Conservation (phyloP, 2,329 filamentous ascomycete genomes). For the Corniculantispora saksenae region DNA sequence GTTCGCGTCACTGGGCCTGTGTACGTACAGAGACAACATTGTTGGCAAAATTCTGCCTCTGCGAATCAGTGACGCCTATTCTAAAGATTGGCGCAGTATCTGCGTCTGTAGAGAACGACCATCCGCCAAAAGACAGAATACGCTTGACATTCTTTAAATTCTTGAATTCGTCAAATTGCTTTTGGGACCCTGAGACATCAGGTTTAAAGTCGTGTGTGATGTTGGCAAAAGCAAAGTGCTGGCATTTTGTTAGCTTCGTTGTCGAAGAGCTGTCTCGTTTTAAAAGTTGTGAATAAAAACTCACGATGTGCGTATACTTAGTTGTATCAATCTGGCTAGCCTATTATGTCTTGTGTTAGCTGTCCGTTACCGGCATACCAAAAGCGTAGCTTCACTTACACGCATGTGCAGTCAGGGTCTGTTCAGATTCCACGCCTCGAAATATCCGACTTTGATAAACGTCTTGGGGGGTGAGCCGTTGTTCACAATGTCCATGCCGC, state of each 20-base stretch:
- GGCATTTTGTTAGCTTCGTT: too few relatives aligned
- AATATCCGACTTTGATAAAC: constrained; percentile 28
- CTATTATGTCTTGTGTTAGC: too few relatives aligned
- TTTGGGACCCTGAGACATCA: constrained; percentile 25
- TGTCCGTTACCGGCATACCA: too few relatives aligned
- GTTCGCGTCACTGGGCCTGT: background rate
- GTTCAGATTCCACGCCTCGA: constrained; percentile 19
- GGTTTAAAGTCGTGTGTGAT: constrained; percentile 25
- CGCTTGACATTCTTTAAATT: constrained; percentile 33
- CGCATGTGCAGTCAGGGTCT: too few relatives aligned
- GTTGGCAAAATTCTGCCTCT: constrained; percentile 32
- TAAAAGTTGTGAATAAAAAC: too few relatives aligned
- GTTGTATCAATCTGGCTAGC: constrained; percentile 23
- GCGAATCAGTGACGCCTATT: constrained; percentile 30
- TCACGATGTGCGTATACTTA: constrained; percentile 25
- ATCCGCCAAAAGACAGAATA: constrained; percentile 47
- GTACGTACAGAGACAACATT: constrained; percentile 17
- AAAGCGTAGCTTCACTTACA: too few relatives aligned
- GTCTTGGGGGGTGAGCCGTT: constrained; percentile 10
- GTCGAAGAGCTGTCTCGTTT: too few relatives aligned
- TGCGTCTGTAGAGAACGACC: constrained; percentile 41
- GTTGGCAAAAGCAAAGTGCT: constrained; percentile 29
- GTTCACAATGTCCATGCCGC: constrained; percentile 28
- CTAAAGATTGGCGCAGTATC: constrained; percentile 40
- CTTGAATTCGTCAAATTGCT: constrained; percentile 29